Percentiles rank a stretch among this genome's conserved stretches.
These are phyloP conservation scores for Acanthamoeba divionensis DNA, from an alignment of 208 protist species.

Conservation along the genomic window DNA sequence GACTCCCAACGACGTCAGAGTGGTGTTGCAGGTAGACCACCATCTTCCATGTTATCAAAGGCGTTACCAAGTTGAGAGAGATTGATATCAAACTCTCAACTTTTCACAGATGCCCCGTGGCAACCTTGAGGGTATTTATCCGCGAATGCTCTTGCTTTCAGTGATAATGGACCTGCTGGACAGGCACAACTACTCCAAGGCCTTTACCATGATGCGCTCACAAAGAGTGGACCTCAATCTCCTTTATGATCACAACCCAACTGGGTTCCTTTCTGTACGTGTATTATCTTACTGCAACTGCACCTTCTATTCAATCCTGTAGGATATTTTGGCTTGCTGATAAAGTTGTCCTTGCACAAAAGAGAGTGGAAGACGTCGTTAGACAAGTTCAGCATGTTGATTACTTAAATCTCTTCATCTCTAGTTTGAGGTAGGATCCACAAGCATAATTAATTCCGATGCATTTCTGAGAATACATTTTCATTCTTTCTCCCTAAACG, in stretches of 20 bases:
- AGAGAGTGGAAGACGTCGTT: slow-evolving; percentile 65
- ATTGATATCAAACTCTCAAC: neutral
- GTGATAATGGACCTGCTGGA: slow-evolving; percentile 56
- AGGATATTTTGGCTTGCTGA: too few relatives aligned
- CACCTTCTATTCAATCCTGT: neutral
- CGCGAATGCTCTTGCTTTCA: slow-evolving; percentile 62
- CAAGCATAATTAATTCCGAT: neutral
- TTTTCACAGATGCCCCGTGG: slow-evolving; percentile 74
- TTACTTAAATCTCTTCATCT: slow-evolving; percentile 73
- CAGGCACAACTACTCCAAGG: slow-evolving; percentile 52
- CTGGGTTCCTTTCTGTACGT: slow-evolving; percentile 56
- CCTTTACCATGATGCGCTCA: slow-evolving; percentile 62
- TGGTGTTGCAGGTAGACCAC: slow-evolving; percentile 57
- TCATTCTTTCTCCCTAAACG: neutral
- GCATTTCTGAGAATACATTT: neutral
- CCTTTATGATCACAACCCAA: slow-evolving; percentile 70
- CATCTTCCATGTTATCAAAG: neutral
- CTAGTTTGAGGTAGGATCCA: neutral
- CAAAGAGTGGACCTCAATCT: slow-evolving; percentile 77
- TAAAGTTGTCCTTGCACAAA: neutral
- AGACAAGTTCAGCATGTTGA: slow-evolving; percentile 59
- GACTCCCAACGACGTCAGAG: slow-evolving; percentile 35
- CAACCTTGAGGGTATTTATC: slow-evolving; percentile 74
- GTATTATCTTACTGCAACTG: too few relatives aligned
- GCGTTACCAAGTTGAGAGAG: neutral